Conservation (phyloP, 2,329 filamentous ascomycete genomes). For the Apiospora rasikravindrae region DNA sequence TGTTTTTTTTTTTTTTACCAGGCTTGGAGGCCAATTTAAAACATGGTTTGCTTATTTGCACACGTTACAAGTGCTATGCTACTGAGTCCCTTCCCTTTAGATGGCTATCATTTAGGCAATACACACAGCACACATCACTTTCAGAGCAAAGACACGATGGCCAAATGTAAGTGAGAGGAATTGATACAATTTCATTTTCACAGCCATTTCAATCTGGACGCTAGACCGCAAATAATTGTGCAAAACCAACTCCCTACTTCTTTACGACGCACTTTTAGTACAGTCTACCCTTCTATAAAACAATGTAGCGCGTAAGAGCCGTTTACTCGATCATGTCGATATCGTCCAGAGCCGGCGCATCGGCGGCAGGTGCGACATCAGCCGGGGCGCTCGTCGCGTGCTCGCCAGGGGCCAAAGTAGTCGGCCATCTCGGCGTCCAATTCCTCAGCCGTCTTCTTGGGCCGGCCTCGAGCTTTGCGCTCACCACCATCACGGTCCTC, state of each 20-base stretch:
- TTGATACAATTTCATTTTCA: not conserved
- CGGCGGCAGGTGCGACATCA: slow-evolving; percentile 36
- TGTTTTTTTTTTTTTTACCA: not conserved
- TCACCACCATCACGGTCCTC: slow-evolving; percentile 47
- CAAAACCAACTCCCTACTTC: not conserved
- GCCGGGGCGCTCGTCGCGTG: slow-evolving; percentile 45
- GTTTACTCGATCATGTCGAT: slow-evolving; percentile 73
- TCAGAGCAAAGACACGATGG: not conserved
- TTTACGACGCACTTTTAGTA: not conserved
- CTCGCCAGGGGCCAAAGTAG: slow-evolving; percentile 70
- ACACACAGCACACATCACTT: not conserved
- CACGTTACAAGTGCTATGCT: no score
- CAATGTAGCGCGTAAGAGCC: not conserved
- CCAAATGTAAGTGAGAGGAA: not conserved
- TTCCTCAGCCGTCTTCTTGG: slow-evolving; percentile 88
- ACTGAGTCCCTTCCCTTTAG: no score
- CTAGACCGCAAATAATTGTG: not conserved
- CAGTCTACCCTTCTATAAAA: not conserved
- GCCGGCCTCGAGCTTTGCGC: slow-evolving; percentile 57
- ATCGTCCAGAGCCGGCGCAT: slow-evolving; percentile 53
- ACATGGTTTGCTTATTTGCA: not conserved
- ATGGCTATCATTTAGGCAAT: not conserved
- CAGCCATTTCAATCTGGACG: not conserved
- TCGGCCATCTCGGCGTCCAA: slow-evolving; percentile 97
- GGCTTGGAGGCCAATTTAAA: not conserved